These are phyloP conservation scores for Lodderomyces margitis DNA, from an alignment of 1,139 yeast species.

Conservation along the genomic window DNA sequence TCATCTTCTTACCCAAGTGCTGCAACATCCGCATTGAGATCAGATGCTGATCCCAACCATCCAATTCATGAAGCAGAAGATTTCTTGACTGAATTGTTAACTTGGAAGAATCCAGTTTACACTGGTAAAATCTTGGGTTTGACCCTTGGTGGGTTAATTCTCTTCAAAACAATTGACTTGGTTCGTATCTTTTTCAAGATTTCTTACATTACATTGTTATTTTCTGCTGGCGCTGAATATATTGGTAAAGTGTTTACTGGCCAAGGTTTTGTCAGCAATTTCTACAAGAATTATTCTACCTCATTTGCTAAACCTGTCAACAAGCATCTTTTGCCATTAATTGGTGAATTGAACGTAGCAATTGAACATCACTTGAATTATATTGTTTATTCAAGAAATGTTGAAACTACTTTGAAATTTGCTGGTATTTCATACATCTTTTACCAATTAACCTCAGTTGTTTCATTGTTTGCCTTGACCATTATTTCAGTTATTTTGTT, in stretches of 20 bases:
- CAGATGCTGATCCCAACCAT: conserved; percentile 3
- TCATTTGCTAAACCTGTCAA: conserved; percentile 42
- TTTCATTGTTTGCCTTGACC: conserved; percentile 69
- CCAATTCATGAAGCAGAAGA: conserved; percentile 12
- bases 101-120: conserved; percentile 80
- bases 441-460: conserved; percentile 72
- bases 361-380: conserved; percentile 54
- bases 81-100: conserved; percentile 42
- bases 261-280: conserved; percentile 66
- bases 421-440: conserved; percentile 64
- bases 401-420: conserved; percentile 69
- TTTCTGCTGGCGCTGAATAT: conserved; percentile 69
- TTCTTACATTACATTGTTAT: conserved; percentile 46
- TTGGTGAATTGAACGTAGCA: conserved; percentile 41
- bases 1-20: too few relatives aligned
- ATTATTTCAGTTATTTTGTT: conserved; percentile 57
- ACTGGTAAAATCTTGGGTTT: conserved; percentile 79
- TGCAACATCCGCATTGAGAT: conserved; percentile 1
- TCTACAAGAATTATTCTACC: conserved; percentile 45
- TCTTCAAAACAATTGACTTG: conserved; percentile 69
- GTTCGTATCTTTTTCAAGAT: conserved; percentile 63
- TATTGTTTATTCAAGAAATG: conserved; percentile 63
- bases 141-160: conserved; percentile 54
- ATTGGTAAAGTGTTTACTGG: conserved; percentile 65
- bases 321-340: conserved; percentile 39